A percentile compares a stretch with the other conserved stretches of the same genome.
Conservation (phyloP, 1,139 yeast genomes). For the Debaryomyces robertsiae region DNA sequence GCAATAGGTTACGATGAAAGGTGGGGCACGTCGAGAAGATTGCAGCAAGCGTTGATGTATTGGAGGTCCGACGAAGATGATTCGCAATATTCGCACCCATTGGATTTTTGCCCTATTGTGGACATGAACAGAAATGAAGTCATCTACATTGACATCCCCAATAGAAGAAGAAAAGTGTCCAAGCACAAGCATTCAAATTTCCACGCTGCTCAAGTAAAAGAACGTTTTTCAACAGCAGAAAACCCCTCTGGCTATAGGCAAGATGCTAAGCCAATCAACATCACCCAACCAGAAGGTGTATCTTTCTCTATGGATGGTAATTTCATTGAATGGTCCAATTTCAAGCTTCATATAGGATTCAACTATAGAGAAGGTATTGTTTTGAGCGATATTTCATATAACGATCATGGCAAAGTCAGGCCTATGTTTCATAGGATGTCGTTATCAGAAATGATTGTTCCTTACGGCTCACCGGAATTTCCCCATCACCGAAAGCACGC, state of each 20-base stretch:
- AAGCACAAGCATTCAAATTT: slow-evolving; percentile 68
- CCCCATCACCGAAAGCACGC: slow-evolving; percentile 88
- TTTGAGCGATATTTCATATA: slow-evolving; percentile 68
- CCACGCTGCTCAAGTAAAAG: slow-evolving; percentile 64
- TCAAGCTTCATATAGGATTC: slow-evolving; percentile 76
- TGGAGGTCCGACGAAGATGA: slow-evolving; percentile 79
- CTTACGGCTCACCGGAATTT: slow-evolving; percentile 77
- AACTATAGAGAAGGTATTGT: slow-evolving; percentile 86
- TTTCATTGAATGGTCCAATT: slow-evolving; percentile 75
- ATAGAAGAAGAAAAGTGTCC: slow-evolving; percentile 71
- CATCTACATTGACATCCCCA: slow-evolving; percentile 72
- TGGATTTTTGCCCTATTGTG: slow-evolving; percentile 81
- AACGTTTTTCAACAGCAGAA: slow-evolving; percentile 55
- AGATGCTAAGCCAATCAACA: slow-evolving; percentile 62
- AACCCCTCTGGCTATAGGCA: slow-evolving; percentile 59
- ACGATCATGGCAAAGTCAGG: slow-evolving; percentile 71
- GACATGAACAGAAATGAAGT: slow-evolving; percentile 72
- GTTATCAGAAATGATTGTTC: slow-evolving; percentile 81
- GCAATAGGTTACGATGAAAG: slow-evolving; percentile 84
- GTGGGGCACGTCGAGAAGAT: slow-evolving; percentile 75
- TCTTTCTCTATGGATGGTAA: slow-evolving; percentile 72
- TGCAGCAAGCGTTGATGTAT: slow-evolving; percentile 81
- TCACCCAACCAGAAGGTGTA: slow-evolving; percentile 81
- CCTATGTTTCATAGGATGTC: slow-evolving; percentile 79
- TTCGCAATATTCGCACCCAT: slow-evolving; percentile 80